Evolutionary conservation across 495 filamentous ascomycete genomes (phyloP), one percentile per base, ranked within the genome.

Genomic region (Oidiodendron maius): DNA sequence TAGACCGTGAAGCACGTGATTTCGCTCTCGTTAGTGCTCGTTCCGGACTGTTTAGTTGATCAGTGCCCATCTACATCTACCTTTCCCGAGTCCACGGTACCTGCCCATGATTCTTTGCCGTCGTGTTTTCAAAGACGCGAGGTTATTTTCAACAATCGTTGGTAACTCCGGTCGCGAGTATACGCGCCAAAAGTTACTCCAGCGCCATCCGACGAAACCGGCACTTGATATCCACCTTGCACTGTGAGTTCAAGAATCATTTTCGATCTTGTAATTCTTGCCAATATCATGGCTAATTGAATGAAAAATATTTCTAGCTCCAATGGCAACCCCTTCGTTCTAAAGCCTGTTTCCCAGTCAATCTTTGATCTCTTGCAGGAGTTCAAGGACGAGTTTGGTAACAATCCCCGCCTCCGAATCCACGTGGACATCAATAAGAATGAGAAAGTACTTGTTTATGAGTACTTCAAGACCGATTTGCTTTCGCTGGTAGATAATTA

Each of bases 141-240:
- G 37, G 37, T 15, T 40, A 17, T 3, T 21, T 17, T 40, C 37
- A 10, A 40, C 37, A 4, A 11, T 40, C n/a, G 37, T 40, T 2
- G 37, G 37, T 21, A 1, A 40, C n/a, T 40, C 37, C 37, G 37
- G 37, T 40, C 37, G 37, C 37, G 10, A 3, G 37, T 40, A 40
- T 21, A 5, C 20, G n/a, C 37, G 20, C n/a, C 15, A 21, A 2
- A 18, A 15, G 2, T 12, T 40, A 21, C 37, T 40, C 10, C 37
- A 40, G 37, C 37, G 37, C 20, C 37, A 40, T 18, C 37, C 3
- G 9, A 18, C n/a, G 12, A 18, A 40, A 15, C 37, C 37, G n/a
- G 12, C n/a, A 17, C 37, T 40, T 21, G 20, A 21, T 18, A 21
- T 40, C 37, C 20, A 3, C 37, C 2, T 17, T 4, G 37, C 37